Conservation (phyloP, 2,329 filamentous ascomycete genomes). For the Calonectria honghensis region DNA sequence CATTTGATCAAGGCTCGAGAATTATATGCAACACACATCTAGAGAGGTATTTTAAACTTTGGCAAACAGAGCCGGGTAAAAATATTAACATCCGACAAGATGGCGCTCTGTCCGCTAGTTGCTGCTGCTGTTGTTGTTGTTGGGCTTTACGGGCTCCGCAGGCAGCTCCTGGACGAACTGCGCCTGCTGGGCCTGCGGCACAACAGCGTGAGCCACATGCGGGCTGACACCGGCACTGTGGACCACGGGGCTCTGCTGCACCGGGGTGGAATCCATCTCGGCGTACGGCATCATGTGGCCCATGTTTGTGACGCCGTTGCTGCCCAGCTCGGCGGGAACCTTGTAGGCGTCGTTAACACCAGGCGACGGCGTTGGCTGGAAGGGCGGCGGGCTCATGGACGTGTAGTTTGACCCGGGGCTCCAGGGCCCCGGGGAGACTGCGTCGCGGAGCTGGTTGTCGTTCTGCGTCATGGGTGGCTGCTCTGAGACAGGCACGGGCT, state of each 20-base stretch:
- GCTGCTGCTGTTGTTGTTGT: background rate
- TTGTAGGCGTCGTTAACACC: slow-evolving; percentile 42
- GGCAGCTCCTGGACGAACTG: slow-evolving; percentile 11
- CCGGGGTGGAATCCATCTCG: background rate
- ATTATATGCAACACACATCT: slow-evolving; percentile 7
- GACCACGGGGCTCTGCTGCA: slow-evolving; percentile 15
- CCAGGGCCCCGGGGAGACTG: slow-evolving; percentile 50
- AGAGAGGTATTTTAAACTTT: background rate
- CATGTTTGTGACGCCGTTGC: background rate
- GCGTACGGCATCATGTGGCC: slow-evolving; percentile 3
- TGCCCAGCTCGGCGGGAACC: slow-evolving; percentile 53
- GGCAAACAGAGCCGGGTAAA: background rate
- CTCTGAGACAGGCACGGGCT: slow-evolving; percentile 34
- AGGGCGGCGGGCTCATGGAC: slow-evolving; percentile 45
- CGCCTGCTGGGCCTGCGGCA: background rate
- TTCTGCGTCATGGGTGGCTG: slow-evolving; percentile 50
- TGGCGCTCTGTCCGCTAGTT: background rate
- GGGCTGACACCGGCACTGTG: background rate
- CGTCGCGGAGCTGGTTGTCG: slow-evolving; percentile 46
- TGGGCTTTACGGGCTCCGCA: background rate
- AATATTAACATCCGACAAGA: background rate
- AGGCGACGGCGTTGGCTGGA: slow-evolving; percentile 42
- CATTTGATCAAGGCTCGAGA: slow-evolving; percentile 1
- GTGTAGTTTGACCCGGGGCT: slow-evolving; percentile 50
- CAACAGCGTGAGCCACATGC: background rate